Base-by-base conservation (phyloP, 192 early-diverging fungal species). In the Entomortierella lignicola region DNA sequence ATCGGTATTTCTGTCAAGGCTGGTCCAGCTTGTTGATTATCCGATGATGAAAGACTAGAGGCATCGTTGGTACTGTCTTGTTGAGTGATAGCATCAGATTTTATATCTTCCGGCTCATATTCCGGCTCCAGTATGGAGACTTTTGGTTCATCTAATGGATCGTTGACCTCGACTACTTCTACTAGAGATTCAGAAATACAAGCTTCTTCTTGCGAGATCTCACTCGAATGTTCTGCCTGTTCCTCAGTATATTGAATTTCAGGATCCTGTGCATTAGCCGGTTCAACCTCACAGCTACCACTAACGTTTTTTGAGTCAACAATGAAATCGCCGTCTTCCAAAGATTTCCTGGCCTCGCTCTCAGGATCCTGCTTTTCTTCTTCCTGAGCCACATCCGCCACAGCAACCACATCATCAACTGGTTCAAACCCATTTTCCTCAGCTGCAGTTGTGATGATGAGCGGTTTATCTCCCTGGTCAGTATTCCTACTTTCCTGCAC, bases 301-400 rank as follows among this genome's bases (percentile, higher is more conserved):
- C 34, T 10, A 37, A 7, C 10, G 10, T 37, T 37, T 37, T 37
- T 37, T 37, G 10, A 37, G 10, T 37, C 34, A 4, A 7, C 5
- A 7, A 37, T 7, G 10, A 10, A 37, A 37, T 37, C 34, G 34
- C 34, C 4, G 34, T 37, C 10, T 10, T 37, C 34, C 10, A 10
- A 10, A 7, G 4, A 4, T 10, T 37, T 37, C 10, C 5, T 10
- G 34, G 34, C 4, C 5, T 37, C 34, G 34, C 34, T 37, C 4
- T 37, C 34, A 37, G 34, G 34, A 10, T 37, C 29, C 48, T 44
- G 21, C 25, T 44, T 51, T 39, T 70, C 44, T 21, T n/a, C 42
- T 37, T 51, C 43, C 10, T 63, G n/a, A 12, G 47, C 50, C 27
- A 7, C 17, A n/a, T 56, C 43, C 29, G 25, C 77, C 29, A 20